phyloP scores from a whole-genome alignment of 2,329 filamentous ascomycete genomes.

The Dothistroma pini region DNA sequence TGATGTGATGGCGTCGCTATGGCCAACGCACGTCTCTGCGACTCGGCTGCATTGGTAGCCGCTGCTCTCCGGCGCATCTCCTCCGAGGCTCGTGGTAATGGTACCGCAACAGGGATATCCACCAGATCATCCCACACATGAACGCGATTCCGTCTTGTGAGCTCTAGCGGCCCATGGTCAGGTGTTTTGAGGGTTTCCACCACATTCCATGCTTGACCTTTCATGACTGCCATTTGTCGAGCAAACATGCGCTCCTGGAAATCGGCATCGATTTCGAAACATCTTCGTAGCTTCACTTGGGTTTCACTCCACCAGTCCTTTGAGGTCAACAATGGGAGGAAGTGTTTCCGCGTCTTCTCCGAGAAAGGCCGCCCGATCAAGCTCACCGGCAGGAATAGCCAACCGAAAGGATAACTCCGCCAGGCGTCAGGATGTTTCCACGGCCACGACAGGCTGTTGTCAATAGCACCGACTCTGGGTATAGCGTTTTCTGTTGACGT shows the following conservation, averaged over 20 bases:
- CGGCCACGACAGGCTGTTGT: slow-evolving; percentile 97
- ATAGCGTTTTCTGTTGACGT: slow-evolving; percentile 48
- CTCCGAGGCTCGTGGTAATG: slow-evolving; percentile 78
- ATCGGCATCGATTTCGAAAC: slow-evolving; percentile 89
- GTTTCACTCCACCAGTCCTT: slow-evolving; percentile 98
- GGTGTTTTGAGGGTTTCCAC: slow-evolving; percentile 92
- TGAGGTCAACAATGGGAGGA: slow-evolving; percentile 90
- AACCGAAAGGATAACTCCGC: slow-evolving; percentile 93
- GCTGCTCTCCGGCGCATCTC: slow-evolving; percentile 67
- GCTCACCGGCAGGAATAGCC: slow-evolving; percentile 95
- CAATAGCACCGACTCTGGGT: slow-evolving; percentile 85
- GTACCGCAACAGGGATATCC: slow-evolving; percentile 90
- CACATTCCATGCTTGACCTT: slow-evolving; percentile 98
- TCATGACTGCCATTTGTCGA: slow-evolving; percentile 98
- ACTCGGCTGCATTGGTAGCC: slow-evolving; percentile 20
- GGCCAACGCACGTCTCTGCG: slow-evolving; percentile 13
- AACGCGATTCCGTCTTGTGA: slow-evolving; percentile 84
- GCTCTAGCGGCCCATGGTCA: slow-evolving; percentile 89
- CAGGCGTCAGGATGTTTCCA: slow-evolving; percentile 98
- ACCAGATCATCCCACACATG: slow-evolving; percentile 98
- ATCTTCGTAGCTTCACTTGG: slow-evolving; percentile 74
- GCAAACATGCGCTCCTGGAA: slow-evolving; percentile 99
- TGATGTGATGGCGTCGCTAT: slow-evolving; percentile 22
- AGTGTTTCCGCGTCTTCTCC: slow-evolving; percentile 87
- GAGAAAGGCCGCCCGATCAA: slow-evolving; percentile 96